A percentile compares a stretch with the other conserved stretches of the same genome.
Evolutionary conservation across 345 rosid species (phyloP).

Genomic region (Hevea brasiliensis): DNA sequence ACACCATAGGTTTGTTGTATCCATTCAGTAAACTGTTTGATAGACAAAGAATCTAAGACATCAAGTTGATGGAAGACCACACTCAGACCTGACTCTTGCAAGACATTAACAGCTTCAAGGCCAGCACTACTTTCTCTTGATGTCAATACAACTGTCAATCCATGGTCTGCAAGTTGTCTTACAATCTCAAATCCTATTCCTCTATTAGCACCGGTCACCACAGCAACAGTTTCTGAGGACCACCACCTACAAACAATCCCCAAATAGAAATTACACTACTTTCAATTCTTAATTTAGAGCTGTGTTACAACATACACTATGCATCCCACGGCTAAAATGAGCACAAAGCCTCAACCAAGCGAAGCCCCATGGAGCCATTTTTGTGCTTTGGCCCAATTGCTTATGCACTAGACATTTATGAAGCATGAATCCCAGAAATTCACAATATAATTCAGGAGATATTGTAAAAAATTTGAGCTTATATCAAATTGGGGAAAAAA

Average conservation of each 20-base stretch:
- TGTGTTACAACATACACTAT: too few species aligned
- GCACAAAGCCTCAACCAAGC: too few species aligned
- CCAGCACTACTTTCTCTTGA: conserved; percentile 76
- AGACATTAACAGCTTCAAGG: conserved; percentile 70
- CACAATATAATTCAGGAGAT: too few species aligned
- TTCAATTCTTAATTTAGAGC: not conserved
- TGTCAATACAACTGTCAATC: conserved; percentile 71
- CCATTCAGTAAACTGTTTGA: conserved; percentile 62
- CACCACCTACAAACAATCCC: conserved; percentile 67
- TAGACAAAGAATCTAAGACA: conserved; percentile 57
- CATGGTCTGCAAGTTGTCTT: conserved; percentile 85
- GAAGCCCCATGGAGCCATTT: not conserved
- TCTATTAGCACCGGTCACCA: conserved; percentile 88
- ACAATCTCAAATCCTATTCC: conserved; percentile 93
- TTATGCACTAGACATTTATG: too few species aligned
- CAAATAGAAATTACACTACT: conserved; percentile 1
- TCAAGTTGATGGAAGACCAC: conserved; percentile 83
- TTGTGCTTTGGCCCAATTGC: too few species aligned
- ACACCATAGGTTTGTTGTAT: conserved; percentile 58
- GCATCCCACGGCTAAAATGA: not conserved
- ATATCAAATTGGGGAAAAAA: too few species aligned
- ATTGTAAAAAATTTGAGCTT: too few species aligned
- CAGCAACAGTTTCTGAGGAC: conserved; percentile 80
- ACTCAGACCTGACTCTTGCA: conserved; percentile 78
- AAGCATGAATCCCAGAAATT: too few species aligned